phyloP scores from a whole-genome alignment of 208 protist species.

The Trichomonas gallinae region DNA sequence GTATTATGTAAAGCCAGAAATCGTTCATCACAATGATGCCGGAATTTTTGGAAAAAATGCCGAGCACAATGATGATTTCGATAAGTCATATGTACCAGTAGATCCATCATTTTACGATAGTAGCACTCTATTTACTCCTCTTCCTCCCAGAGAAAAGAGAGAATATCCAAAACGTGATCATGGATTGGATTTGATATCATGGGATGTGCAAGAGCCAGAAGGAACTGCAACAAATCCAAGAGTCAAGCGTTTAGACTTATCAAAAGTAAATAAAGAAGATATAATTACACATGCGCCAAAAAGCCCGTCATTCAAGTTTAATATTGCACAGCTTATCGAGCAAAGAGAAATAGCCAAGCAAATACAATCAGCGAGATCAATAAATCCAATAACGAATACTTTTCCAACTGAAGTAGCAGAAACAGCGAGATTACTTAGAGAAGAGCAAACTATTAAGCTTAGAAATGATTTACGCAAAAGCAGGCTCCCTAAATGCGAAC shows the following conservation, averaged over 20 bases:
- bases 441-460: not conserved
- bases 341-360: not conserved
- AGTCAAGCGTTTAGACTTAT: not conserved
- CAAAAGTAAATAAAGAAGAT: not conserved
- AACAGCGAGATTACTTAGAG: not conserved
- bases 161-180: not conserved
- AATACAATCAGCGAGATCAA: not conserved
- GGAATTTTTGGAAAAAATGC: not conserved
- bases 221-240: not conserved
- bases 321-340: not conserved
- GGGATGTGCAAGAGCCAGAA: not conserved
- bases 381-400: conserved; percentile 11
- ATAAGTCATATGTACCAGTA: not conserved
- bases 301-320: not conserved
- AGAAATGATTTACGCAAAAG: not conserved
- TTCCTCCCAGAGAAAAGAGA: not conserved
- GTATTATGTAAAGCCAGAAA: not conserved
- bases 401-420: not conserved
- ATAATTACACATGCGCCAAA: not conserved
- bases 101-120: not conserved
- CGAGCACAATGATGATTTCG: not conserved
- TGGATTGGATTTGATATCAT: not conserved
- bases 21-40: not conserved
- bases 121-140: not conserved
- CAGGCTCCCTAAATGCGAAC: not conserved